phyloP scores from a whole-genome alignment of 2,329 filamentous ascomycete species.

The Colletotrichum sp. region DNA sequence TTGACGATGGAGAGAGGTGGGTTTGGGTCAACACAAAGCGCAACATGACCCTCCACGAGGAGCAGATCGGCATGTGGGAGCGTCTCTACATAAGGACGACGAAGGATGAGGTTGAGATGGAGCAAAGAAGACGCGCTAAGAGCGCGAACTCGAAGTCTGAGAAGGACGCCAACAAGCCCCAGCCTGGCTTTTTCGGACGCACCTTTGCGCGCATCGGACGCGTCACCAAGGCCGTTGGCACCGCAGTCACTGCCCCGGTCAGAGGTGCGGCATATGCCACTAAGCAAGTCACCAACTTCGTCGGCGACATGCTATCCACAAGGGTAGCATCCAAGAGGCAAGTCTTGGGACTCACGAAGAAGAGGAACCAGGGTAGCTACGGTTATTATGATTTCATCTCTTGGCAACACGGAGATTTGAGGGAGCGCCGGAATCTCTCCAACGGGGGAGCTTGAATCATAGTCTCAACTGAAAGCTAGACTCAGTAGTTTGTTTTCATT shows the following conservation, averaged over 20 bases:
- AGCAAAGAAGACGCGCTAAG: not conserved
- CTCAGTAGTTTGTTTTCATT: not conserved
- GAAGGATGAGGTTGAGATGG: not conserved
- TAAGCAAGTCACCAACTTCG: not conserved
- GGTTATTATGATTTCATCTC: not conserved
- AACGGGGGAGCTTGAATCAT: not conserved
- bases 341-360: not conserved
- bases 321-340: not conserved
- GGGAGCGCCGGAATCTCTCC: not conserved
- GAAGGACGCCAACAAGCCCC: not conserved
- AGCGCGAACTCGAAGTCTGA: not conserved
- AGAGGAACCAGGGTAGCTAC: not conserved
- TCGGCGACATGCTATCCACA: not conserved
- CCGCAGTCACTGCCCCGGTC: not conserved
- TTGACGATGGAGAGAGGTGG: not conserved
- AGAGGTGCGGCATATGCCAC: not conserved
- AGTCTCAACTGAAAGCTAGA: not conserved
- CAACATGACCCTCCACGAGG: slow-evolving; percentile 7
- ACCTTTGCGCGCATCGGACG: not conserved
- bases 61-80: slow-evolving; percentile 27
- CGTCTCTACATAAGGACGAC: slow-evolving; percentile 22
- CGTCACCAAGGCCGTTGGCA: not conserved
- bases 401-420: not conserved
- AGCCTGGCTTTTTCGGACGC: not conserved
- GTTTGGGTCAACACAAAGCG: not conserved